These are phyloP conservation scores for Radiomyces spectabilis DNA, from an alignment of 192 early-diverging fungal genomes.

Conservation along the genomic window DNA sequence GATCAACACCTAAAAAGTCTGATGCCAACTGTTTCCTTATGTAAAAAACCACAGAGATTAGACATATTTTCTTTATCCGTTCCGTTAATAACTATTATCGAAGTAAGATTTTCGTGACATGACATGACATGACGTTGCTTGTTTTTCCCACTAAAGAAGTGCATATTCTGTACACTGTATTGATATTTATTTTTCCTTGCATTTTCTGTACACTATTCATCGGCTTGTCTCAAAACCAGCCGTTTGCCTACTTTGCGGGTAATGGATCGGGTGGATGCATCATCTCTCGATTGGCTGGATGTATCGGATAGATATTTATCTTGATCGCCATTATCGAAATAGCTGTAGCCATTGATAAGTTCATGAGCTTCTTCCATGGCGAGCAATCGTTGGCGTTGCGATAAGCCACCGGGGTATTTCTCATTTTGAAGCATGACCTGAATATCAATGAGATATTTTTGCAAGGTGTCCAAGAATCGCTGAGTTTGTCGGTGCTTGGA, in stretches of 20 bases:
- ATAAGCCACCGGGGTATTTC: slow-evolving; percentile 24
- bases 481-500: slow-evolving; percentile 45
- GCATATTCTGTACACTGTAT: no score
- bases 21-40: no score
- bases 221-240: neutral
- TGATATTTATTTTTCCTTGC: no score
- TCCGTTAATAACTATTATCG: no score
- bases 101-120: no score
- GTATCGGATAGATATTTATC: slow-evolving; percentile 6
- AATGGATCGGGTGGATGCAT: neutral
- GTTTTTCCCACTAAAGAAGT: no score
- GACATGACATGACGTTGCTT: no score
- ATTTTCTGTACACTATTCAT: neutral
- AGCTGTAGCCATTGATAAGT: slow-evolving; percentile 30
- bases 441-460: slow-evolving; percentile 34
- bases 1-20: no score
- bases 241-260: slow-evolving; percentile 12
- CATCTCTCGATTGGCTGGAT: neutral
- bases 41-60: no score
- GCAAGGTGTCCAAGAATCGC: slow-evolving; percentile 29
- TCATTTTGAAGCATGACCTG: slow-evolving; percentile 25
- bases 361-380: slow-evolving; percentile 21
- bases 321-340: slow-evolving; percentile 34
- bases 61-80: no score
- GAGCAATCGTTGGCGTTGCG: slow-evolving; percentile 16